Evolutionary conservation across 768 basidiomycete species (phyloP).

Genomic region (Tylopilus balloui): DNA sequence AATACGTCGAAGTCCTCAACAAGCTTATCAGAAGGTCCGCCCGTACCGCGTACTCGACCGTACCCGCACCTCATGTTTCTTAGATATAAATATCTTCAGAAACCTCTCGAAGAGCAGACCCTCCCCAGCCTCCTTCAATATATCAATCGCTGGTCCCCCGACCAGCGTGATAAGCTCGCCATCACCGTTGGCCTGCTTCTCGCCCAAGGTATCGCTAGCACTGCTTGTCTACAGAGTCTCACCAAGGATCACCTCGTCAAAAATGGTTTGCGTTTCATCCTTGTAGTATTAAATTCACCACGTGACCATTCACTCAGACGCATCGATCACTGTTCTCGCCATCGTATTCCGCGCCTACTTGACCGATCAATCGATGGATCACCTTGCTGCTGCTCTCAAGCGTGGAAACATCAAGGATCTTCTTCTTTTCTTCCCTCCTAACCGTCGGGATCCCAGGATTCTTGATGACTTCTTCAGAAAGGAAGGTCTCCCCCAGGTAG

Average conservation of each 20-base stretch:
- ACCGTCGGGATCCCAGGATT: conserved; percentile 66
- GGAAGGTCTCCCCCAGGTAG: conserved; percentile 69
- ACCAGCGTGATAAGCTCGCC: conserved; percentile 79
- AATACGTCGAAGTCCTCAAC: conserved; percentile 90
- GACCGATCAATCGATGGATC: conserved; percentile 81
- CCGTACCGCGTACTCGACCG: conserved; percentile 2
- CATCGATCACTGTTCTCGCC: conserved; percentile 72
- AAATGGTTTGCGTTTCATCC: conserved; percentile 55
- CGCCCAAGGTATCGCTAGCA: conserved; percentile 75
- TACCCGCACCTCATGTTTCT: conserved; percentile 1
- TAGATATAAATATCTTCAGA: conserved; percentile 99
- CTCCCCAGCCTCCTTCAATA: conserved; percentile 86
- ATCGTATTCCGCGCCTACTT: conserved; percentile 81
- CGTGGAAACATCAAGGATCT: conserved; percentile 84
- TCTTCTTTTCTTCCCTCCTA: conserved; percentile 79
- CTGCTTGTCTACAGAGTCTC: conserved; percentile 73
- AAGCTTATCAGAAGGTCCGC: conserved; percentile 89
- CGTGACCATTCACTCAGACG: conserved; percentile 44
- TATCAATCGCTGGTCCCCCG: conserved; percentile 75
- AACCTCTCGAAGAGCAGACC: conserved; percentile 83
- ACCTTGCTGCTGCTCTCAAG: conserved; percentile 77
- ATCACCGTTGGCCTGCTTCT: conserved; percentile 78
- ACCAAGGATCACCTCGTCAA: conserved; percentile 95
- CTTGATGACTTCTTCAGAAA: conserved; percentile 87
- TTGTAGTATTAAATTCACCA: neutral